These are phyloP conservation scores for Ilyonectria robusta DNA, from an alignment of 2,329 filamentous ascomycete genomes.

Conservation along the genomic window DNA sequence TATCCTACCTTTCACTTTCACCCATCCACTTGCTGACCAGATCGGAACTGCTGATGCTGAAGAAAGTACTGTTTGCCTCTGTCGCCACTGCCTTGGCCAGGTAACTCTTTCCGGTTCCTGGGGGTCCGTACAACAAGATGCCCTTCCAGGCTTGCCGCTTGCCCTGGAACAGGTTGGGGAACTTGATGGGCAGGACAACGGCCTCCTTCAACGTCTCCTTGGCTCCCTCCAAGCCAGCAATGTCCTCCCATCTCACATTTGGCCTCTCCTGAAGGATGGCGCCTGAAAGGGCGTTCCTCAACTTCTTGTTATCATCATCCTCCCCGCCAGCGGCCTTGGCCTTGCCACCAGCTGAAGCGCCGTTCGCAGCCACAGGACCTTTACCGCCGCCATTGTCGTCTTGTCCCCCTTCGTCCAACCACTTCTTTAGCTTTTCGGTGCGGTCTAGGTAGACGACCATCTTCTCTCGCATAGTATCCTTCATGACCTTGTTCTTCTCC, in stretches of 20 bases:
- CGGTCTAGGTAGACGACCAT: conserved; percentile 98
- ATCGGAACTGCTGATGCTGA: conserved; percentile 97
- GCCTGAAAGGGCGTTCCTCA: conserved; percentile 89
- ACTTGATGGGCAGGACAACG: conserved; percentile 97
- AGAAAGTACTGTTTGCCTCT: conserved; percentile 98
- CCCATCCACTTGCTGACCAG: conserved; percentile 99
- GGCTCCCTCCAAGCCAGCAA: conserved; percentile 91
- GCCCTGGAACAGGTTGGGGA: conserved; percentile 94
- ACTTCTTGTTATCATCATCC: conserved; percentile 95
- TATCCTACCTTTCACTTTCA: conserved; percentile 88
- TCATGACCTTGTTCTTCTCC: conserved; percentile 98
- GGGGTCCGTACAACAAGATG: conserved; percentile 94
- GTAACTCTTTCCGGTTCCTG: conserved; percentile 98
- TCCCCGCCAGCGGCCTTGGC: conserved; percentile 72
- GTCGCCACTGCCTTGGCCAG: conserved; percentile 97
- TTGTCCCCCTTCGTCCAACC: conserved; percentile 80
- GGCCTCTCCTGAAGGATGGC: conserved; percentile 96
- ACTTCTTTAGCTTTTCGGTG: conserved; percentile 96
- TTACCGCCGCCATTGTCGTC: conserved; percentile 77
- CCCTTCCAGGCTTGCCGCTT: conserved; percentile 99
- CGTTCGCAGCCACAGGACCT: conserved; percentile 75
- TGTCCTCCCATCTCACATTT: conserved; percentile 98
- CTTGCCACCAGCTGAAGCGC: conserved; percentile 74
- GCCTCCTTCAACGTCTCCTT: conserved; percentile 99
- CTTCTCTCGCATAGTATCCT: conserved; percentile 97